A percentile compares a stretch with the other conserved stretches of the same genome.
These are phyloP conservation scores for Boletus insuetus DNA, from an alignment of 768 basidiomycete species.

Conservation along the genomic window DNA sequence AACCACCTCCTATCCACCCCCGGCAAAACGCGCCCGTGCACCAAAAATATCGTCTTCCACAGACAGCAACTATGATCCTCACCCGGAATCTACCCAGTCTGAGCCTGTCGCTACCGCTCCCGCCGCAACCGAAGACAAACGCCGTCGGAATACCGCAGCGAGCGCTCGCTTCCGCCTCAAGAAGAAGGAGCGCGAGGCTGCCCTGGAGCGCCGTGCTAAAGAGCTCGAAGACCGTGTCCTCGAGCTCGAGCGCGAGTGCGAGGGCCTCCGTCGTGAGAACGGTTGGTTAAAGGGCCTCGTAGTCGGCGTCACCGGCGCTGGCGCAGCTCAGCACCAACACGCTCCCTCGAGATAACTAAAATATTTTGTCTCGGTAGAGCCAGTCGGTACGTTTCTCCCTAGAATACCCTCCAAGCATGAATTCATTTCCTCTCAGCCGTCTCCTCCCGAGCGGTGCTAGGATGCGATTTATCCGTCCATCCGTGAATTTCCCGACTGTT, in stretches of 20 bases:
- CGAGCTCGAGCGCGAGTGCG: slow-evolving; percentile 89
- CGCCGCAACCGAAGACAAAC: slow-evolving; percentile 79
- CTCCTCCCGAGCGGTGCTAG: not conserved
- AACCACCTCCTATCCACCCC: slow-evolving; percentile 18
- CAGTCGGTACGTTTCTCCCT: not conserved
- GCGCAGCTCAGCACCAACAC: slow-evolving; percentile 35
- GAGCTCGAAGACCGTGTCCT: slow-evolving; percentile 77
- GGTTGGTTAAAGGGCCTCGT: slow-evolving; percentile 91
- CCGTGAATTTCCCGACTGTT: not conserved
- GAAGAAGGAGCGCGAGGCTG: slow-evolving; percentile 94
- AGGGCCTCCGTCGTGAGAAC: slow-evolving; percentile 83
- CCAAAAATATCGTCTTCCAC: slow-evolving; percentile 47
- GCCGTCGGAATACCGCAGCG: slow-evolving; percentile 90
- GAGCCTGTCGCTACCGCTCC: slow-evolving; percentile 26
- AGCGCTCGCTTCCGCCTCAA: slow-evolving; percentile 92
- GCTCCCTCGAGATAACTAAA: slow-evolving; percentile 15
- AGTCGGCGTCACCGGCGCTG: slow-evolving; percentile 80
- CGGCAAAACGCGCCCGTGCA: slow-evolving; percentile 53
- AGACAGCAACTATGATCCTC: slow-evolving; percentile 14
- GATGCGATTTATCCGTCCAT: not conserved
- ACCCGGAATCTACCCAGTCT: slow-evolving; percentile 23
- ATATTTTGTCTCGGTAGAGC: not conserved
- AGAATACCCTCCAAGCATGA: not conserved
- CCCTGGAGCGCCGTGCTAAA: slow-evolving; percentile 80
- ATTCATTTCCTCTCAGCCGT: not conserved